Conservation (phyloP, 371 early-diverging fungal species). For the Syncephalis fuscata region DNA sequence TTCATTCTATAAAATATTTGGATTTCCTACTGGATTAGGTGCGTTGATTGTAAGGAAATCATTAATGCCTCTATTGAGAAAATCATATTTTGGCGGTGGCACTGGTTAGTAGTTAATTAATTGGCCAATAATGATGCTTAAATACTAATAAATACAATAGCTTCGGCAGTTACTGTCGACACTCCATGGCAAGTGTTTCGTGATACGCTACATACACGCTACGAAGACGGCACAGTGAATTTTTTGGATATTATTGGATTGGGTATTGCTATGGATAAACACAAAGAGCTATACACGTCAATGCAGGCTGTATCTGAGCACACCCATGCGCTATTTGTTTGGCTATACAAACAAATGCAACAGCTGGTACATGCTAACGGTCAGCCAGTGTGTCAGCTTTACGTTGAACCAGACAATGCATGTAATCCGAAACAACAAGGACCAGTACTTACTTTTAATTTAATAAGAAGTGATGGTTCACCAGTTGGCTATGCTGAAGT, state of each 20-base stretch:
- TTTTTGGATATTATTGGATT: constrained; percentile 44
- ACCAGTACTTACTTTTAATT: constrained; percentile 45
- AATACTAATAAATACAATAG: constrained; percentile 5
- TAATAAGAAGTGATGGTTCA: constrained; percentile 22
- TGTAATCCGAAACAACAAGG: constrained; percentile 20
- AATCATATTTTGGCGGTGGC: constrained; percentile 53
- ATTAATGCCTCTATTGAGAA: constrained; percentile 17
- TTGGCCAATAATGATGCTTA: not conserved
- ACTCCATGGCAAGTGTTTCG: constrained; percentile 24
- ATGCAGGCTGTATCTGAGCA: constrained; percentile 15
- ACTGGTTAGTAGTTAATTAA: constrained; percentile 17
- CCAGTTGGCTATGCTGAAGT: constrained; percentile 36
- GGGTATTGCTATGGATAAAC: constrained; percentile 32
- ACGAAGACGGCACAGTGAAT: constrained; percentile 57
- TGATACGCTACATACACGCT: constrained; percentile 18
- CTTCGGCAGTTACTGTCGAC: constrained; percentile 20
- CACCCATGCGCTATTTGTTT: constrained; percentile 13
- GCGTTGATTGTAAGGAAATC: constrained; percentile 38
- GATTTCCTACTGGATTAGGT: constrained; percentile 60
- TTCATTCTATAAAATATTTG: constrained; percentile 71
- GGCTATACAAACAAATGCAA: constrained; percentile 16
- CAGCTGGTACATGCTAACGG: constrained; percentile 27
- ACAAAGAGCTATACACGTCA: constrained; percentile 10
- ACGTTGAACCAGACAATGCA: constrained; percentile 12
- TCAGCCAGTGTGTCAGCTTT: constrained; percentile 22